Evolutionary conservation across 176 grass and related monocot genomes (phyloP).

Genomic region (Carex myosuroides): DNA sequence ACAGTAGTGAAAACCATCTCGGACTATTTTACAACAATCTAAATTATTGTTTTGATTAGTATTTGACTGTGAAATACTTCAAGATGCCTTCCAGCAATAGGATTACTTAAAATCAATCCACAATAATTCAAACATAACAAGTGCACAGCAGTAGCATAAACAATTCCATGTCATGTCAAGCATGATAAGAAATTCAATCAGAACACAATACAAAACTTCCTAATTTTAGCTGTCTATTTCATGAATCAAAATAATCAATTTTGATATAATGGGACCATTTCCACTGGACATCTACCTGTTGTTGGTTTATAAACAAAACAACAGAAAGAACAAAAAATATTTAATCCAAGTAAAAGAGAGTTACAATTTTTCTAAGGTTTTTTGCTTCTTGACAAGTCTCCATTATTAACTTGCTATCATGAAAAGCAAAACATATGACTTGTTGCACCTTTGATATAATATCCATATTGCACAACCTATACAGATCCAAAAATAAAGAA

Average conservation of each 20-base stretch:
- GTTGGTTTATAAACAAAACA: slow-evolving; percentile 13
- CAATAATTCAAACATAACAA: neutral
- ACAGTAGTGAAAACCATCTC: neutral
- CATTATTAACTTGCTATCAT: slow-evolving; percentile 96
- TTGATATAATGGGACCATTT: slow-evolving; percentile 45
- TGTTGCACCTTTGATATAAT: slow-evolving; percentile 95
- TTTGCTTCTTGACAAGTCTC: slow-evolving; percentile 96
- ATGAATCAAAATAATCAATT: slow-evolving; percentile 21
- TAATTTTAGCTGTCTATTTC: slow-evolving; percentile 7
- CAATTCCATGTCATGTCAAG: slow-evolving; percentile 9
- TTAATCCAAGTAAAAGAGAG: slow-evolving; percentile 97
- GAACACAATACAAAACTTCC: slow-evolving; percentile 4
- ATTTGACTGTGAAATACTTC: neutral
- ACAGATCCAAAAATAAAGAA: slow-evolving; percentile 7
- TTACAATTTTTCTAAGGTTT: slow-evolving; percentile 92
- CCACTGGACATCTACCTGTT: slow-evolving; percentile 9
- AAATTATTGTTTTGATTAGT: neutral
- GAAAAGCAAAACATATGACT: slow-evolving; percentile 92
- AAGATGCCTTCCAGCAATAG: neutral
- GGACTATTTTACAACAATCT: neutral
- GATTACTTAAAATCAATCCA: neutral
- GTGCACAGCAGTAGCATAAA: neutral
- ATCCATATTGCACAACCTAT: slow-evolving; percentile 99
- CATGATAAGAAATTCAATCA: neutral
- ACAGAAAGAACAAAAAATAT: neutral